Evolutionary conservation across 768 basidiomycete species (phyloP).

Genomic region (Clavaria fumosa): DNA sequence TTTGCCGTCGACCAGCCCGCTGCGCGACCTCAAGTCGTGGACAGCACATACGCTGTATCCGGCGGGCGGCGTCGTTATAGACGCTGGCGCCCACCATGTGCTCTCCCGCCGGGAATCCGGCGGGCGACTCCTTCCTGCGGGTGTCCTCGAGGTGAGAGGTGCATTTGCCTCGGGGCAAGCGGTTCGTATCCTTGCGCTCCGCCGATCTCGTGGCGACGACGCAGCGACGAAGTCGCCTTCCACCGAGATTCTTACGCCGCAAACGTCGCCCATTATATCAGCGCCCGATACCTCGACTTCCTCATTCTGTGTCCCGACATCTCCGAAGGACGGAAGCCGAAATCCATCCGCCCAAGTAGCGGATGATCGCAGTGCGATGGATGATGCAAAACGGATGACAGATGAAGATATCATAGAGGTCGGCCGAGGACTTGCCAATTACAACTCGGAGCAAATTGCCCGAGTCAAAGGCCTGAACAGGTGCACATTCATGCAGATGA

Average conservation of each 20-base stretch:
- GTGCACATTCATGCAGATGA: conserved; percentile 27
- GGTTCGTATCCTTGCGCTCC: conserved; percentile 74
- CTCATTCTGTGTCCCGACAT: no score
- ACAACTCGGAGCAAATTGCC: conserved; percentile 84
- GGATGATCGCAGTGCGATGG: no score
- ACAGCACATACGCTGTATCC: conserved; percentile 90
- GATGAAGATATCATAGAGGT: conserved; percentile 82
- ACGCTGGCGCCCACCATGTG: conserved; percentile 77
- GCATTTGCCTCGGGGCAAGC: conserved; percentile 92
- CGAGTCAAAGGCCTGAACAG: conserved; percentile 84
- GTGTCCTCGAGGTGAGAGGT: conserved; percentile 80
- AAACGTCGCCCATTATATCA: no score
- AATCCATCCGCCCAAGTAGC: no score
- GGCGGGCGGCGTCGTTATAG: conserved; percentile 78
- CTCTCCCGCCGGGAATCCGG: conserved; percentile 77
- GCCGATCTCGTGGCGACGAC: no score
- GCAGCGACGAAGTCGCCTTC: no score
- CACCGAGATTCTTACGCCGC: no score
- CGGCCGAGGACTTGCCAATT: conserved; percentile 88
- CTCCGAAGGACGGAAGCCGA: no score
- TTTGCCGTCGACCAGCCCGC: conserved; percentile 50
- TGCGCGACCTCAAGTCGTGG: conserved; percentile 88
- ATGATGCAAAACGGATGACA: no score
- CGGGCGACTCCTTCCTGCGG: conserved; percentile 81
- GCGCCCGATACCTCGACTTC: no score